phyloP scores from a whole-genome alignment of 768 basidiomycete species.

The Multifurca ochricompacta region DNA sequence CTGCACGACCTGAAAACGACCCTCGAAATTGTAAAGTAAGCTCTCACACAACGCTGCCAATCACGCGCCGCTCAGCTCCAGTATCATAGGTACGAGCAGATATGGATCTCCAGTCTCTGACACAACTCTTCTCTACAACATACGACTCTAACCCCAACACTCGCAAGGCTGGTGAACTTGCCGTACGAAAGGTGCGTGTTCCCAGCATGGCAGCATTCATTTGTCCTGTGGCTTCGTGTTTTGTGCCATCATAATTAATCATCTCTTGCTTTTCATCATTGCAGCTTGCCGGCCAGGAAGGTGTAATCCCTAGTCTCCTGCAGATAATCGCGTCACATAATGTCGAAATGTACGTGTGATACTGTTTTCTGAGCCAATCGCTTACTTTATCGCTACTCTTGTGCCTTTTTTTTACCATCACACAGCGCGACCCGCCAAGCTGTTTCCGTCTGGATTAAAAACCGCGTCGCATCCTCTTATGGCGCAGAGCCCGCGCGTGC shows the following conservation, averaged over 20 bases:
- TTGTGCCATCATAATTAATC: constrained; percentile 9
- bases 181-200: constrained; percentile 69
- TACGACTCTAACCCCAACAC: constrained; percentile 81
- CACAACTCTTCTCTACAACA: constrained; percentile 72
- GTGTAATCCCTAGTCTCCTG: constrained; percentile 74
- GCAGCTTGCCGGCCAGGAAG: constrained; percentile 73
- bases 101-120: constrained; percentile 73
- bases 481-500: constrained; percentile 37
- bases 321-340: constrained; percentile 77
- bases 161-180: constrained; percentile 76
- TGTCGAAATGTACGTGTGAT: constrained; percentile 59
- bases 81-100: constrained; percentile 9
- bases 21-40: neutral
- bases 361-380: neutral
- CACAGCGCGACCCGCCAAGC: constrained; percentile 75
- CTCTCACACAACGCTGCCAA: neutral
- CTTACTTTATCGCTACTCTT: neutral
- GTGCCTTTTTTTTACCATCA: constrained; percentile 10
- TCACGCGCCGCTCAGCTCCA: neutral
- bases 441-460: constrained; percentile 84
- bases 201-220: neutral
- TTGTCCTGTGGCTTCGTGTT: constrained; percentile 2
- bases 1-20: constrained; percentile 3
- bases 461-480: constrained; percentile 70
- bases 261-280: constrained; percentile 2